These are phyloP conservation scores for Phylloporus sp. DNA, from an alignment of 768 basidiomycete species.

Conservation along the genomic window DNA sequence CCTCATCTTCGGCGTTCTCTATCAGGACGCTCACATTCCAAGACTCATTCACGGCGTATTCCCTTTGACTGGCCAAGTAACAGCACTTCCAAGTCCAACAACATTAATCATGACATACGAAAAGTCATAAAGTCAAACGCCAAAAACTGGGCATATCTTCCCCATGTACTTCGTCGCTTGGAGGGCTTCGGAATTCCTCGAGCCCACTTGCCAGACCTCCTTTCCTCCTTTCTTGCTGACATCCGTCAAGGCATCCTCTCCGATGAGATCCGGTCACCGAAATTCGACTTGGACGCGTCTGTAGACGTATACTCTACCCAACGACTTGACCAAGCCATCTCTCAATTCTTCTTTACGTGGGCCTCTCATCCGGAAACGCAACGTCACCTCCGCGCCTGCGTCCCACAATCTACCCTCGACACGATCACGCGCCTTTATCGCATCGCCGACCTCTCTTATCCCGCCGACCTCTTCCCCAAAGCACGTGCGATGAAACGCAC, in stretches of 20 bases:
- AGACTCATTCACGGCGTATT: not conserved
- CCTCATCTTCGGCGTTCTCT: constrained; percentile 16
- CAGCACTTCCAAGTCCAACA: not conserved
- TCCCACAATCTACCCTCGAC: constrained; percentile 34
- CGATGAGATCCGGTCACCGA: constrained; percentile 14
- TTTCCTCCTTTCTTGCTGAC: constrained; percentile 39
- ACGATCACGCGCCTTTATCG: constrained; percentile 37
- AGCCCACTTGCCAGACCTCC: constrained; percentile 37
- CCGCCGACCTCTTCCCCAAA: constrained; percentile 43
- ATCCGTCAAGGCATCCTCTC: constrained; percentile 34
- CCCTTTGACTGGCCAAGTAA: constrained; percentile 1
- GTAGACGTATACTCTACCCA: constrained; percentile 23
- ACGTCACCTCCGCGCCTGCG: constrained; percentile 19
- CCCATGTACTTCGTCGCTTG: constrained; percentile 38
- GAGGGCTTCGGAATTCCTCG: constrained; percentile 46
- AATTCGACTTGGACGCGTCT: constrained; percentile 36
- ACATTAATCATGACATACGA: constrained; percentile 9
- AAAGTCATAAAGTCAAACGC: constrained; percentile 36
- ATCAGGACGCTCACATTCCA: constrained; percentile 1
- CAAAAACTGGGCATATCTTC: constrained; percentile 35
- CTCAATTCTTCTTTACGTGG: constrained; percentile 57
- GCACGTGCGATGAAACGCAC: constrained; percentile 67
- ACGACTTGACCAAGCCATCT: constrained; percentile 47
- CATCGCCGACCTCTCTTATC: constrained; percentile 41
- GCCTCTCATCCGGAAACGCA: constrained; percentile 35